phyloP scores from a whole-genome alignment of 108 stramenopile species.

The Hondaea fermentalgiana region DNA sequence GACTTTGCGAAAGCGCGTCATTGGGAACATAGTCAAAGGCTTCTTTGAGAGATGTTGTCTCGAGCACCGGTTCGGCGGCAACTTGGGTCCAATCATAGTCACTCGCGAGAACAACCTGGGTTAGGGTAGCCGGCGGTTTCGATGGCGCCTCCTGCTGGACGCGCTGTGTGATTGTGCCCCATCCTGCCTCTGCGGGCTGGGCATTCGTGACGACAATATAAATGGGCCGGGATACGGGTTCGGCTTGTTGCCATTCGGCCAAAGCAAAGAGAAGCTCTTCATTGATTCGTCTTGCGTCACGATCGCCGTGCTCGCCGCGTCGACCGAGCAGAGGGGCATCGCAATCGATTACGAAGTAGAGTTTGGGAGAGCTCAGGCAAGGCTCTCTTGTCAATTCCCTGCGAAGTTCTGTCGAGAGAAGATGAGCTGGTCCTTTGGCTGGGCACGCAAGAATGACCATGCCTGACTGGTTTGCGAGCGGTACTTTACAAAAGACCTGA shows the following conservation, averaged over 20 bases:
- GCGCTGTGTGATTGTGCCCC: background rate
- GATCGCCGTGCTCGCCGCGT: background rate
- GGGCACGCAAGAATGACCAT: background rate
- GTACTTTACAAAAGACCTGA: background rate
- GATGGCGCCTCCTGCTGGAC: too few species aligned
- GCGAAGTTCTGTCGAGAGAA: background rate
- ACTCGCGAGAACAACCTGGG: background rate
- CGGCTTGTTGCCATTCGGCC: background rate
- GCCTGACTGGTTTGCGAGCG: background rate
- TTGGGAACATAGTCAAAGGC: background rate
- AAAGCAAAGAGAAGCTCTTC: background rate
- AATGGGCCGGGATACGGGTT: background rate
- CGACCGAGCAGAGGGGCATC: background rate
- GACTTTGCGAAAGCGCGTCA: background rate
- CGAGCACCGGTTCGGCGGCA: background rate
- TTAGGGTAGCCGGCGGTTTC: background rate
- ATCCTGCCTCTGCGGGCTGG: background rate
- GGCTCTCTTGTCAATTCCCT: background rate
- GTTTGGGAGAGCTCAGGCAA: background rate
- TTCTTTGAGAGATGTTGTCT: background rate
- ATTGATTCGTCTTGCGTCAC: background rate
- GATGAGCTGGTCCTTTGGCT: background rate
- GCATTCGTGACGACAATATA: background rate
- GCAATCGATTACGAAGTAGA: background rate
- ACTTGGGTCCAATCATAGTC: background rate